These are phyloP conservation scores for Cladophialophora chaetospira DNA, from an alignment of 2,329 filamentous ascomycete genomes.

Conservation along the genomic window DNA sequence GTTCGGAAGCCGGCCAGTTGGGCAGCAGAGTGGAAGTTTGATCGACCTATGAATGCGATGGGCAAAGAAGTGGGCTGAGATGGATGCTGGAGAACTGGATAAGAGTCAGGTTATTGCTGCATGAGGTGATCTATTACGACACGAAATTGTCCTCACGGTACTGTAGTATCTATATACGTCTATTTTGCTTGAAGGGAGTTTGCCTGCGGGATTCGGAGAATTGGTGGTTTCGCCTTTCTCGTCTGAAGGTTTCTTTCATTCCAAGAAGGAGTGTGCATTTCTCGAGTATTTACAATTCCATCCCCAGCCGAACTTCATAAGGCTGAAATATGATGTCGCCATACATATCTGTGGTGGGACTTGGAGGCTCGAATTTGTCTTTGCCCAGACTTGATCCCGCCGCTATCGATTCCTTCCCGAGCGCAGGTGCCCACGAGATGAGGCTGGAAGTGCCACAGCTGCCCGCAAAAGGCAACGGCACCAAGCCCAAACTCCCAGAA, in stretches of 20 bases:
- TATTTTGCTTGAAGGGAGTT: conserved; percentile 10
- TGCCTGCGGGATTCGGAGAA: too few species aligned
- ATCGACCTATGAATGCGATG: conserved; percentile 56
- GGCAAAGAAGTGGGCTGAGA: conserved; percentile 2
- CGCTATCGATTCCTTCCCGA: not conserved
- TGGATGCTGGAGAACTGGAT: not conserved
- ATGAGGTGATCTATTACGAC: not conserved
- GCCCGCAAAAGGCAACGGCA: not conserved
- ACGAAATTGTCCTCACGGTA: conserved; percentile 11
- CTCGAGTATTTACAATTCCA: too few species aligned
- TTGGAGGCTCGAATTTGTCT: not conserved
- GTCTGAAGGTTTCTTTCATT: too few species aligned
- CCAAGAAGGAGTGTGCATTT: too few species aligned
- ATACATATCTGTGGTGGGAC: not conserved
- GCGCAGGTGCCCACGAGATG: not conserved
- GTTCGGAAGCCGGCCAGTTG: conserved; percentile 54
- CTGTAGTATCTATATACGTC: not conserved
- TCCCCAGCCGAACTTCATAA: not conserved
- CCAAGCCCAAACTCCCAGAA: not conserved
- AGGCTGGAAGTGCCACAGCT: not conserved
- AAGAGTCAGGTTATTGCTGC: not conserved
- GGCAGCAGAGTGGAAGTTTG: conserved; percentile 57
- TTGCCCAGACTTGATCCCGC: not conserved
- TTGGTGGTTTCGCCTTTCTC: too few species aligned
- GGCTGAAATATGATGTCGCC: not conserved